Conservation (phyloP, 2,329 filamentous ascomycete genomes). For the Apiospora koreana region DNA sequence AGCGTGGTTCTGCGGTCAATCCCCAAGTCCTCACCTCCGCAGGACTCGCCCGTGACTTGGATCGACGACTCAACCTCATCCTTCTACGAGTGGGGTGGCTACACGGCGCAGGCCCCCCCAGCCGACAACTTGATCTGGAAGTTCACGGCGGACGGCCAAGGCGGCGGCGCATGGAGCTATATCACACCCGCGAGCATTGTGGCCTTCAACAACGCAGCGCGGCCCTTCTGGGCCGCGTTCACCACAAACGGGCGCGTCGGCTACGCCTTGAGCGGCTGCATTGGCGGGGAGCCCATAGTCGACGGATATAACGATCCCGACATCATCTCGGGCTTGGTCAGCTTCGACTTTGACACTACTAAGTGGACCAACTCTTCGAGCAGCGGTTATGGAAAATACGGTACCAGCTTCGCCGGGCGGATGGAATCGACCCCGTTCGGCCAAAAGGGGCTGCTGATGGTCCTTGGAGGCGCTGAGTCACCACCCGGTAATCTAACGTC, state of each 20-base stretch:
- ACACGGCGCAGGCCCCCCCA: background rate
- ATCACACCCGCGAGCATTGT: background rate
- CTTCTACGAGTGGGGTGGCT: constrained; percentile 13
- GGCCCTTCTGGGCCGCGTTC: background rate
- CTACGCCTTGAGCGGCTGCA: constrained; percentile 5
- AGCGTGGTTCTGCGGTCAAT: background rate
- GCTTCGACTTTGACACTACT: background rate
- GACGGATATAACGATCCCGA: background rate
- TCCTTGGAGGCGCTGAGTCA: background rate
- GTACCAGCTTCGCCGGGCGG: background rate
- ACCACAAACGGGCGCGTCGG: background rate
- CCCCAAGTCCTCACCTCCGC: constrained; percentile 1
- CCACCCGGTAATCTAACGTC: background rate
- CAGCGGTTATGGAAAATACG: background rate
- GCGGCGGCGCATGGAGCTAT: background rate
- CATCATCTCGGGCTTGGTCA: constrained; percentile 10
- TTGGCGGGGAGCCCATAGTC: background rate
- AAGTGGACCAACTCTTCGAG: constrained; percentile 12
- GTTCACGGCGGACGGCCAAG: background rate
- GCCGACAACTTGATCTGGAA: constrained; percentile 11
- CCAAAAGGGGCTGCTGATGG: background rate
- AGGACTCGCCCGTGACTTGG: constrained; percentile 6
- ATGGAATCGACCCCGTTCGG: background rate
- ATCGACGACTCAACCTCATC: background rate
- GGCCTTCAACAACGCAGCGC: background rate